Conservation (phyloP, 2,329 filamentous ascomycete species). For the Chalaropsis thielavioides region DNA sequence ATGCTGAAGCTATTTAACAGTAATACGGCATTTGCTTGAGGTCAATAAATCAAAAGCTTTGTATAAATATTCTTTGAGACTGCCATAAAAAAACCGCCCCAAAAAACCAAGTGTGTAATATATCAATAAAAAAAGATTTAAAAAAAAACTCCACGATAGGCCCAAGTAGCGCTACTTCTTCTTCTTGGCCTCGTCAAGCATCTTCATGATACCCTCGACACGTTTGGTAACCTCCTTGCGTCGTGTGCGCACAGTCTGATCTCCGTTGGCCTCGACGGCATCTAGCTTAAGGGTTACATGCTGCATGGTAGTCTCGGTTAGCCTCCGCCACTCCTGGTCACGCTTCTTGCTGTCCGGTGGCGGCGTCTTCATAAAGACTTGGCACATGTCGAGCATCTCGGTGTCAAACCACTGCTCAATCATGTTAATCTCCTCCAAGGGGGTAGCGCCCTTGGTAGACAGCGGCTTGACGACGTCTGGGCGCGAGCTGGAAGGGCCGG, state of each 20-base stretch:
- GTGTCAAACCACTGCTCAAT: conserved; percentile 49
- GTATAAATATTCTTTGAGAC: neutral
- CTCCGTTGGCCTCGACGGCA: conserved; percentile 57
- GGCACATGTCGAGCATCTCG: conserved; percentile 50
- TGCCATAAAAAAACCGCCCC: neutral
- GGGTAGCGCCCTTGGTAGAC: conserved; percentile 4
- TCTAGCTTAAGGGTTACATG: conserved; percentile 66
- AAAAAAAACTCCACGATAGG: neutral
- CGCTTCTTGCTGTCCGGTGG: conserved; percentile 53
- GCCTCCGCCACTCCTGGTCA: conserved; percentile 57
- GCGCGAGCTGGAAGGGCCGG: neutral
- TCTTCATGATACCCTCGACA: conserved; percentile 51
- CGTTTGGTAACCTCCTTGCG: conserved; percentile 61
- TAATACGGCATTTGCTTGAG: neutral
- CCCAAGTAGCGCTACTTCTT: neutral
- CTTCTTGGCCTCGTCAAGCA: conserved; percentile 39
- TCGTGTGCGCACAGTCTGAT: conserved; percentile 46
- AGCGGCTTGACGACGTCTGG: neutral
- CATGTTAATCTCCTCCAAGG: conserved; percentile 51
- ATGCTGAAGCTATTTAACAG: neutral
- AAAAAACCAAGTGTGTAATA: neutral
- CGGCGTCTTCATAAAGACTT: conserved; percentile 45
- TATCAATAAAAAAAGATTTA: neutral
- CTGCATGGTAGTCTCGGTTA: conserved; percentile 62
- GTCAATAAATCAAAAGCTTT: neutral